These are phyloP conservation scores for Kalmusia sp. DNA, from an alignment of 2,329 filamentous ascomycete genomes.

Conservation along the genomic window DNA sequence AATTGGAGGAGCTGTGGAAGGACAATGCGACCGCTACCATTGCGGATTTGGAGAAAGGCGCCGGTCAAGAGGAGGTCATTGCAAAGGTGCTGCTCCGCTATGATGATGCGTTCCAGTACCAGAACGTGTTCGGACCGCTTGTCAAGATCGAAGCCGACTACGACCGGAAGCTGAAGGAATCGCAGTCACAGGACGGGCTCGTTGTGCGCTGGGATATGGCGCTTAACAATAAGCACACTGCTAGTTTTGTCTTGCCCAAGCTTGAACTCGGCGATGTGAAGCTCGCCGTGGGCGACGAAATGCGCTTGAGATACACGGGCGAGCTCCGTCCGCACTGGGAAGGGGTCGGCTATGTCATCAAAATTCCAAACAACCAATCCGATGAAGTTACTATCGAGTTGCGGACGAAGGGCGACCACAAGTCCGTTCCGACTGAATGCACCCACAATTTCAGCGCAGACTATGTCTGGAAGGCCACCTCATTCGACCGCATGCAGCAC, in stretches of 20 bases:
- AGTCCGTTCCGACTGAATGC: slow-evolving; percentile 92
- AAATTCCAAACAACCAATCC: slow-evolving; percentile 98
- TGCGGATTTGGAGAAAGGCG: slow-evolving; percentile 87
- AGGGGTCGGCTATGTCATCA: slow-evolving; percentile 97
- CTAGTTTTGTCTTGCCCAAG: slow-evolving; percentile 94
- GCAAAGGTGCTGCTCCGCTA: slow-evolving; percentile 91
- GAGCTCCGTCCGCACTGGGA: slow-evolving; percentile 94
- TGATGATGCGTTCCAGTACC: slow-evolving; percentile 97
- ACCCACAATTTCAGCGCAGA: slow-evolving; percentile 98
- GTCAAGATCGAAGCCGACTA: slow-evolving; percentile 99
- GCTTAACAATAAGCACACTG: slow-evolving; percentile 95
- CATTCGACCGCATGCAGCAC: slow-evolving; percentile 98
- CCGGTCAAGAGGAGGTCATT: slow-evolving; percentile 92
- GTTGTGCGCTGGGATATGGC: slow-evolving; percentile 94
- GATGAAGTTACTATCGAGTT: slow-evolving; percentile 96
- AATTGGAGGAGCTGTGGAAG: slow-evolving; percentile 98
- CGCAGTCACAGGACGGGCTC: slow-evolving; percentile 95
- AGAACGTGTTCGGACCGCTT: slow-evolving; percentile 96
- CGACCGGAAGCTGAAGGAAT: slow-evolving; percentile 97
- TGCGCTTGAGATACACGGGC: slow-evolving; percentile 95
- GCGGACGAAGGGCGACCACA: slow-evolving; percentile 93
- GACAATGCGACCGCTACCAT: slow-evolving; percentile 89
- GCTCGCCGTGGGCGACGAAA: slow-evolving; percentile 95
- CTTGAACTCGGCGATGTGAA: slow-evolving; percentile 98
- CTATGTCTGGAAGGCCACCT: slow-evolving; percentile 99